Conservation (phyloP, 331 rosid genomes). For the Malus hybrid region DNA sequence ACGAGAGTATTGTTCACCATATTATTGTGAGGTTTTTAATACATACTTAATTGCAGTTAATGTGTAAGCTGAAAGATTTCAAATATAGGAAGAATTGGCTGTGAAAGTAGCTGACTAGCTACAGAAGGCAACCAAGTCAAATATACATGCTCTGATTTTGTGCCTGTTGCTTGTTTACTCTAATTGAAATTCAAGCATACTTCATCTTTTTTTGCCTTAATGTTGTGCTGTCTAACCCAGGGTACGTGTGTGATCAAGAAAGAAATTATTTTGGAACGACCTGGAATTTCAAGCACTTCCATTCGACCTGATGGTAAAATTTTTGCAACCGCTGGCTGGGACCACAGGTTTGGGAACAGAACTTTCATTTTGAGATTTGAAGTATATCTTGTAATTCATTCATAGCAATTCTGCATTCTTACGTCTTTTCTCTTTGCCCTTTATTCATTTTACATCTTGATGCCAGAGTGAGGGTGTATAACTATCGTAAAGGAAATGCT, state of each 20-base stretch:
- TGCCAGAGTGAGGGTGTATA: conserved; percentile 75
- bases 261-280: conserved; percentile 76
- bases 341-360: conserved; percentile 56
- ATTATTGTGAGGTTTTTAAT: no score
- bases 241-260: conserved; percentile 66
- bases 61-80: no score
- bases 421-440: not conserved
- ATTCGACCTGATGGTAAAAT: conserved; percentile 75
- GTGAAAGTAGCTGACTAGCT: no score
- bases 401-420: not conserved
- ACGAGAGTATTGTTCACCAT: not conserved
- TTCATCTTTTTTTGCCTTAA: no score
- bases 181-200: no score
- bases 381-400: not conserved
- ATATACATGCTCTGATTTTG: no score
- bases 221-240: conserved; percentile 14
- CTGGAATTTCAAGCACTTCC: conserved; percentile 71
- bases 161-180: no score
- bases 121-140: no score
- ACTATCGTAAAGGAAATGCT: conserved; percentile 76
- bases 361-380: not conserved
- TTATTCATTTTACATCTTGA: not conserved
- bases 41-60: no score
- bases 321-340: conserved; percentile 98
- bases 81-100: no score